A percentile compares a stretch with the other conserved stretches of the same genome.
These are phyloP conservation scores for Penicillium sp. DNA, from an alignment of 2,329 filamentous ascomycete species.

Conservation along the genomic window DNA sequence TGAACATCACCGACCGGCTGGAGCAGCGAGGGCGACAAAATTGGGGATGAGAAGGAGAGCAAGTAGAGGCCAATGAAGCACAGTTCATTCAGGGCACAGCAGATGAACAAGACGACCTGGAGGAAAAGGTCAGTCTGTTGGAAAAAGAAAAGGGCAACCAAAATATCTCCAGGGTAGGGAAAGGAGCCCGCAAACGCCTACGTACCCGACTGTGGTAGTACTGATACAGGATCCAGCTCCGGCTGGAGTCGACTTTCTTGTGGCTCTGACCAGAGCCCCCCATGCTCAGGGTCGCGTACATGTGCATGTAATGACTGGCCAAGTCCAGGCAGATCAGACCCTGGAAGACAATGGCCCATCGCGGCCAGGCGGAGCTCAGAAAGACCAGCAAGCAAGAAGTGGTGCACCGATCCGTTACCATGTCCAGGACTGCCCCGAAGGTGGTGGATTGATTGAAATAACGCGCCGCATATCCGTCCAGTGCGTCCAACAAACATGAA, in stretches of 20 bases:
- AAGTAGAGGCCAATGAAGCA: conserved; percentile 99
- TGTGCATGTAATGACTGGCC: conserved; percentile 97
- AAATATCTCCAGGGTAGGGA: background rate
- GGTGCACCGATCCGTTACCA: conserved; percentile 98
- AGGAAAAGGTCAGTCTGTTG: background rate
- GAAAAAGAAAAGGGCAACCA: too few relatives aligned
- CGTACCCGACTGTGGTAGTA: conserved; percentile 95
- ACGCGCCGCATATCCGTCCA: conserved; percentile 89
- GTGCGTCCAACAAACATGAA: conserved; percentile 88
- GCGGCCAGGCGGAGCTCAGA: conserved; percentile 85
- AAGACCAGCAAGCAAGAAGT: conserved; percentile 94
- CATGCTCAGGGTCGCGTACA: conserved; percentile 92
- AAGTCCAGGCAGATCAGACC: conserved; percentile 86
- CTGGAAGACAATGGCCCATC: conserved; percentile 93
- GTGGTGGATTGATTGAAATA: conserved; percentile 84
- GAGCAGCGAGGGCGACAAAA: conserved; percentile 77
- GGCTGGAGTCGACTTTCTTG: conserved; percentile 84
- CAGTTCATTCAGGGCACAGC: conserved; percentile 85
- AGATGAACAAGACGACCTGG: conserved; percentile 82
- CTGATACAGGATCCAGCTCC: conserved; percentile 83
- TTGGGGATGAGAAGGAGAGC: conserved; percentile 89
- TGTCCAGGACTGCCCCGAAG: conserved; percentile 94
- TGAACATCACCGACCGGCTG: conserved; percentile 53
- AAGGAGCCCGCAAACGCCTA: background rate
- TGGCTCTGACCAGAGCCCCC: conserved; percentile 74